These are phyloP conservation scores for Thermothelomyces thermophilus DNA, from an alignment of 2,329 filamentous ascomycete genomes.

Conservation along the genomic window DNA sequence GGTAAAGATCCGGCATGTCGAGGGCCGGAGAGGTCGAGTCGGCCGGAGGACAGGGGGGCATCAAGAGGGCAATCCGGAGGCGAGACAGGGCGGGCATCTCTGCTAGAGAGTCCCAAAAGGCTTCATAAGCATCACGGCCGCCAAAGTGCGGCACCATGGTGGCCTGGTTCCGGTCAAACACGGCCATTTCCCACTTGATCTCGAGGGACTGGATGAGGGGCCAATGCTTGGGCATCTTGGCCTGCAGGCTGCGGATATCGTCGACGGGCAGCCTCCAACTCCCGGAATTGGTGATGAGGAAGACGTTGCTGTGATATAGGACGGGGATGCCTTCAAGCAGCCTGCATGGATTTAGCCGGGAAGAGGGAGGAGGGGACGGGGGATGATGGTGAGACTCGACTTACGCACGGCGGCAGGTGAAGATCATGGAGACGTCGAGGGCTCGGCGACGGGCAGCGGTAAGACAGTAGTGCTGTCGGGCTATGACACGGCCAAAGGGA, in stretches of 20 bases:
- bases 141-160: slow-evolving; percentile 13
- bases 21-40: not conserved
- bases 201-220: slow-evolving; percentile 13
- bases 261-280: slow-evolving; percentile 10
- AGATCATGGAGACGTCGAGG: slow-evolving; percentile 14
- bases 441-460: slow-evolving; percentile 7
- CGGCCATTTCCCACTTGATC: slow-evolving; percentile 15
- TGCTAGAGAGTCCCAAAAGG: slow-evolving; percentile 18
- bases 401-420: slow-evolving; percentile 18
- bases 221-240: slow-evolving; percentile 17
- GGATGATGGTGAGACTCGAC: not conserved
- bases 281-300: slow-evolving; percentile 13
- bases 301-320: slow-evolving; percentile 17
- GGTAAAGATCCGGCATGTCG: slow-evolving; percentile 12
- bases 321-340: slow-evolving; percentile 13
- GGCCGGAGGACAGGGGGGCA: slow-evolving; percentile 1
- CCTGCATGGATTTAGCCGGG: slow-evolving; percentile 1
- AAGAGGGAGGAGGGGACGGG: not conserved
- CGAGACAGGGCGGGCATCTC: slow-evolving; percentile 14
- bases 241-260: slow-evolving; percentile 17
- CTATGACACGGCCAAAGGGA: slow-evolving; percentile 4
- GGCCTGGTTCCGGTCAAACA: slow-evolving; percentile 11
- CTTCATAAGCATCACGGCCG: slow-evolving; percentile 16
- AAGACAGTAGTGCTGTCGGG: slow-evolving; percentile 12
- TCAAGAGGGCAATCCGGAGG: slow-evolving; percentile 15